Base-by-base conservation (phyloP, 2,329 filamentous ascomycete species). In the Paecilomyces niveus region DNA sequence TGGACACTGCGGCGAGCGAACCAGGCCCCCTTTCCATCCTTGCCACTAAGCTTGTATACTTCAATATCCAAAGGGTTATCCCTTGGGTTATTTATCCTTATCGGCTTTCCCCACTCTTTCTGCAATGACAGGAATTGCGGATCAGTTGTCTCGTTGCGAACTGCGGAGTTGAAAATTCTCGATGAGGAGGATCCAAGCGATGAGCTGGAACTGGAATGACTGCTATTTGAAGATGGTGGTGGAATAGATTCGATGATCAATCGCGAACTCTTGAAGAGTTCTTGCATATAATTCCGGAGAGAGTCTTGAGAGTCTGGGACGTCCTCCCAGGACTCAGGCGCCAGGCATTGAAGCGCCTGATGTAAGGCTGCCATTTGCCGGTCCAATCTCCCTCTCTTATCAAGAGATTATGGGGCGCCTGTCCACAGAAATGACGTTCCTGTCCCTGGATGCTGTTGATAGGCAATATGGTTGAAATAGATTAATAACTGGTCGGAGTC, bases 1-100 rank as follows among this genome's bases (percentile, higher is more conserved):
- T 97, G 92, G 21, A 96, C 80, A 70, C 91, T 96, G 54, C 89
- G 81, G 57, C 93, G 80, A 24, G 90, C 90, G 74, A 97, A 97
- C 93, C 93, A 97, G 7, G 89, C 82, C 1, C 92, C 93, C 63
- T 87, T 87, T 39, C 90, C 86, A 72, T 97, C 93, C 66, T 89
- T 88, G 2, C 88, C 85, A 0, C 81, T 77, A 60, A 94, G 81
- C 72, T 95, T 96, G 77, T 89, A 96, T 24, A 97, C 85, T 57
- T 80, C 82, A 61, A 97, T 86, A 0, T 82, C 85, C 8, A 90
- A 78, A 0, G 90, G 89, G 67, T 95, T 94, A 21, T 92, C 87
- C 64, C 82, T 86, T 2, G 83, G 74, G 50, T 82, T 85, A 57
- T 90, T 75, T 54, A 72, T 60, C 51, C 72, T 74, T 74, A 92